A percentile compares a stretch with the other conserved stretches of the same genome.
Evolutionary conservation across 2,329 filamentous ascomycete genomes (phyloP).

Genomic region (Chrysosporium queenslandicum): DNA sequence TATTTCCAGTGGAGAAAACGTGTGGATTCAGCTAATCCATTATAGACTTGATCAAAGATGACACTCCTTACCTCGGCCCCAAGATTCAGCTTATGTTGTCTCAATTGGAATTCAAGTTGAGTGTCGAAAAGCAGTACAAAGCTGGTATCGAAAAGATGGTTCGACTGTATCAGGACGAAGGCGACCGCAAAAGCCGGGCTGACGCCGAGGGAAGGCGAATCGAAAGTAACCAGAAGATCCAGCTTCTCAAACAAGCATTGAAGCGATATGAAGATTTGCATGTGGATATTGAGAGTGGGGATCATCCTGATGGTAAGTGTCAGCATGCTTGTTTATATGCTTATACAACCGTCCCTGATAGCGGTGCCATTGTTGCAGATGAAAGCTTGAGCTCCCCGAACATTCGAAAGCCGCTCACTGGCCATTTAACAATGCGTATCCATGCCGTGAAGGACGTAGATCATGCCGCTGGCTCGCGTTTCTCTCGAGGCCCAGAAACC

Average conservation of each 20-base stretch:
- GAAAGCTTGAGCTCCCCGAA: constrained; percentile 95
- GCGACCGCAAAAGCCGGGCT: constrained; percentile 86
- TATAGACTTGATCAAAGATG: constrained; percentile 94
- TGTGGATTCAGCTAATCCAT: constrained; percentile 12
- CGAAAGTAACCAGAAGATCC: constrained; percentile 96
- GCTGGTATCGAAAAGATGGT: constrained; percentile 99
- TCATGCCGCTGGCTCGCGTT: constrained; percentile 71
- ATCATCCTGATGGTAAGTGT: constrained; percentile 68
- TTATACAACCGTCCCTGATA: constrained; percentile 12
- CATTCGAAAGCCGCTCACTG: constrained; percentile 88
- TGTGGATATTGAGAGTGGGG: constrained; percentile 73
- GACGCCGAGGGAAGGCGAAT: constrained; percentile 83
- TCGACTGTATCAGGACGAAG: constrained; percentile 91
- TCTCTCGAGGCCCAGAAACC: constrained; percentile 84
- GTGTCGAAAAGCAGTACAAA: constrained; percentile 97
- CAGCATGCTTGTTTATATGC: background rate
- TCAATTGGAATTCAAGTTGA: constrained; percentile 96
- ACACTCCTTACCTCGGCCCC: constrained; percentile 86
- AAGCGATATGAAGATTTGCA: constrained; percentile 97
- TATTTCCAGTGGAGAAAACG: background rate
- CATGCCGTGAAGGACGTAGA: constrained; percentile 89
- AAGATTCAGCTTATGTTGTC: constrained; percentile 99
- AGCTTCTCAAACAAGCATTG: constrained; percentile 86
- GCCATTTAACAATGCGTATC: constrained; percentile 76
- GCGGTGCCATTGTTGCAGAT: constrained; percentile 47